phyloP scores from a whole-genome alignment of 108 stramenopile species.

The Nitzschia palea region DNA sequence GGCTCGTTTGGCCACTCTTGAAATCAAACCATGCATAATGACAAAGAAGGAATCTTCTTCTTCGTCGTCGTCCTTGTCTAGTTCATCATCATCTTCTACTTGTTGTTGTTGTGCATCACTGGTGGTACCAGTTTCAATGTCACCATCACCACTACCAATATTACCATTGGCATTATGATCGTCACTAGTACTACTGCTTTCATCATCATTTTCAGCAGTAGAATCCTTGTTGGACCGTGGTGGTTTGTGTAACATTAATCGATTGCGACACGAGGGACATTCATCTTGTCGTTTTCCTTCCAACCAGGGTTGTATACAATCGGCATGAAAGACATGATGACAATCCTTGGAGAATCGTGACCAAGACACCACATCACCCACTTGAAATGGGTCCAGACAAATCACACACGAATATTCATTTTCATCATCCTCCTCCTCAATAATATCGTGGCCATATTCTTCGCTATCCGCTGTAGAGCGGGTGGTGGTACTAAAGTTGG shows the following conservation, averaged over 20 bases:
- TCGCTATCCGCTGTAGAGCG: neutral
- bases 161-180: neutral
- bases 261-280: slow-evolving; percentile 39
- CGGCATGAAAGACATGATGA: slow-evolving; percentile 38
- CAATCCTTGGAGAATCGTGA: slow-evolving; percentile 8
- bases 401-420: slow-evolving; percentile 36
- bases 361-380: slow-evolving; percentile 37
- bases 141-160: neutral
- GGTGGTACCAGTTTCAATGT: neutral
- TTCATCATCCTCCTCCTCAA: slow-evolving; percentile 13
- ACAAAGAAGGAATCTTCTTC: slow-evolving; percentile 27
- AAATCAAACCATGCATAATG: slow-evolving; percentile 26
- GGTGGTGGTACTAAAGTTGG: neutral
- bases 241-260: neutral
- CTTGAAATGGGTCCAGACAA: slow-evolving; percentile 38
- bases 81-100: neutral
- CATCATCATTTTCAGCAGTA: neutral
- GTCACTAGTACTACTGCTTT: too few relatives aligned
- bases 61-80: neutral
- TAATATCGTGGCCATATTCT: neutral
- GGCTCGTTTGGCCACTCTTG: slow-evolving; percentile 13
- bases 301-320: slow-evolving; percentile 37
- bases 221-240: neutral
- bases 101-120: neutral
- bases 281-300: slow-evolving; percentile 36